Conservation (phyloP, 352 stramenopile species). For the Phytophthora litchii region DNA sequence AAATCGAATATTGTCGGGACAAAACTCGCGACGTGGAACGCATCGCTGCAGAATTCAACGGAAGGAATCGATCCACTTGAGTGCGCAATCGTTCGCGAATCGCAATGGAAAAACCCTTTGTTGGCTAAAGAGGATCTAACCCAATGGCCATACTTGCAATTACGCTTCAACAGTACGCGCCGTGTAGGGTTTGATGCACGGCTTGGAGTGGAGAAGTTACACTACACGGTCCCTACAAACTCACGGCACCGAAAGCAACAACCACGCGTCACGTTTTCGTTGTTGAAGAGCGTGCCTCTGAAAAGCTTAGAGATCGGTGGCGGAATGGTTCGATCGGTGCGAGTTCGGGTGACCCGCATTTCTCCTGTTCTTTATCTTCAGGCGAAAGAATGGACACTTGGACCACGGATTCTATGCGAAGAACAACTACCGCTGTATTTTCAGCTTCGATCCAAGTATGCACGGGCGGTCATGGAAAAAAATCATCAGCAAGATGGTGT, state of each 20-base stretch:
- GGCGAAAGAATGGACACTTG: constrained; percentile 62
- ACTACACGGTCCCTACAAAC: constrained; percentile 12
- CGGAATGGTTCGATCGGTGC: constrained; percentile 65
- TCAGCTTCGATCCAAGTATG: constrained; percentile 46
- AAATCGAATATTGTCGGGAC: constrained; percentile 50
- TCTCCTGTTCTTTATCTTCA: constrained; percentile 73
- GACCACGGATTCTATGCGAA: constrained; percentile 69
- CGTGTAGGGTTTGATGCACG: constrained; percentile 45
- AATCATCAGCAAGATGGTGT: constrained; percentile 18
- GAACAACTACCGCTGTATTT: constrained; percentile 62
- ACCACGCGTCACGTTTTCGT: constrained; percentile 41
- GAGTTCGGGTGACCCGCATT: constrained; percentile 53
- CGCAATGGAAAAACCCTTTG: constrained; percentile 53
- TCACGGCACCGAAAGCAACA: constrained; percentile 18
- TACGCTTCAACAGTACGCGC: constrained; percentile 76
- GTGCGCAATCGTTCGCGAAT: constrained; percentile 46
- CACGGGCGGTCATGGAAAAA: constrained; percentile 18
- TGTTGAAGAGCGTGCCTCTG: constrained; percentile 73
- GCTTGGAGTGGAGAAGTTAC: constrained; percentile 56
- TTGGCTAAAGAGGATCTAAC: constrained; percentile 53
- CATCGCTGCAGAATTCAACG: constrained; percentile 58
- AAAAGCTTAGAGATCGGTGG: constrained; percentile 64
- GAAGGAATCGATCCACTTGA: constrained; percentile 77
- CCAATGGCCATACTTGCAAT: constrained; percentile 62
- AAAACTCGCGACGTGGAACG: constrained; percentile 77